These are phyloP conservation scores for Myxozyma kluyveri DNA, from an alignment of 805 yeast genomes.

Conservation along the genomic window DNA sequence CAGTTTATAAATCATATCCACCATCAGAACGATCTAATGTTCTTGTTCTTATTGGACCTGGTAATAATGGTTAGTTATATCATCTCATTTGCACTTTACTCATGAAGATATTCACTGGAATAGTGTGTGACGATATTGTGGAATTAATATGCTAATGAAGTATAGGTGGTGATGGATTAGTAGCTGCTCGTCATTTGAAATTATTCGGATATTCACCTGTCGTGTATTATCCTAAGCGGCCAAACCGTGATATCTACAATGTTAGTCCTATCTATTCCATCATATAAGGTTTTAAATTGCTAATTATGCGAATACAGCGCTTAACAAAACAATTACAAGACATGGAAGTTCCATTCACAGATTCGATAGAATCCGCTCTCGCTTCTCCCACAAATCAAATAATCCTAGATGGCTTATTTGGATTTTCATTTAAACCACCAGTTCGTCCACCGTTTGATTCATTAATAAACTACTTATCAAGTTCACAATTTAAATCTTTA, in stretches of 20 bases:
- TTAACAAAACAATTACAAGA: conserved; percentile 65
- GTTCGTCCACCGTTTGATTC: conserved; percentile 70
- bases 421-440: conserved; percentile 90
- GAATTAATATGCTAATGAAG: background rate
- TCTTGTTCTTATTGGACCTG: conserved; percentile 85
- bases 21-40: conserved; percentile 47
- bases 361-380: conserved; percentile 41
- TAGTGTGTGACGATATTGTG: background rate
- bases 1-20: conserved; percentile 68
- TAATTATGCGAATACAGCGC: conserved; percentile 39
- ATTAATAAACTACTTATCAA: conserved; percentile 45
- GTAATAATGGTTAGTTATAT: conserved; percentile 65
- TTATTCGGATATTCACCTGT: conserved; percentile 75
- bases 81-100: background rate
- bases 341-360: conserved; percentile 60
- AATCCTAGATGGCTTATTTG: conserved; percentile 82
- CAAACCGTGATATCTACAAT: conserved; percentile 45
- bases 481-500: conserved; percentile 28
- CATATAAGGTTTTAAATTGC: conserved; percentile 41
- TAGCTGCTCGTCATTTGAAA: conserved; percentile 86
- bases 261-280: background rate
- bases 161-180: conserved; percentile 87
- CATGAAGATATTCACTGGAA: background rate
- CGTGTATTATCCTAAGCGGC: conserved; percentile 74
- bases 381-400: conserved; percentile 41